These are phyloP conservation scores for Xylariomycetidae sp. DNA, from an alignment of 2,329 filamentous ascomycete species.

Conservation along the genomic window DNA sequence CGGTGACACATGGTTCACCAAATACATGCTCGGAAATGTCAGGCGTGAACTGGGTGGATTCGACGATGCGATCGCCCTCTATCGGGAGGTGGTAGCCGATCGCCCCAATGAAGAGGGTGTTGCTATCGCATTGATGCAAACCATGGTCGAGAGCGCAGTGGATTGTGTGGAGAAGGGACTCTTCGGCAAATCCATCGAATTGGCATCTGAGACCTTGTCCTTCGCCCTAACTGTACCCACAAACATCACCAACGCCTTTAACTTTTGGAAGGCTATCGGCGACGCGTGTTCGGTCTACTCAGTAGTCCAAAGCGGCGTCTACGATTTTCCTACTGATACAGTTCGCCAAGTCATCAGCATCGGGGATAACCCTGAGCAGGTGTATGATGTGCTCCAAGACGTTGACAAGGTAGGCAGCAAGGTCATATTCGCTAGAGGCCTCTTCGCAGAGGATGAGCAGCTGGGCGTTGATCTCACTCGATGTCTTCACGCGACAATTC, in stretches of 20 bases:
- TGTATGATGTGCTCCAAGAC: conserved; percentile 60
- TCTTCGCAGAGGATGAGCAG: conserved; percentile 43
- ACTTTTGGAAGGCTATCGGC: conserved; percentile 89
- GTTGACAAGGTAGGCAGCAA: conserved; percentile 59
- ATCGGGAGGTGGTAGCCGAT: conserved; percentile 65
- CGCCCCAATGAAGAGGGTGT: conserved; percentile 79
- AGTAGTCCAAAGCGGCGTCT: conserved; percentile 64
- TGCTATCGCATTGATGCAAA: conserved; percentile 81
- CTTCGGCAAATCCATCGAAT: conserved; percentile 75
- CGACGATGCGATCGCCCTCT: conserved; percentile 74
- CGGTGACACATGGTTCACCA: conserved; percentile 86
- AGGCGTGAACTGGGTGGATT: conserved; percentile 89
- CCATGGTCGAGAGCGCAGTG: conserved; percentile 76
- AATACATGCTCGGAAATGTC: conserved; percentile 95
- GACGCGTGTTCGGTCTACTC: conserved; percentile 86
- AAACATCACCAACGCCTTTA: conserved; percentile 69
- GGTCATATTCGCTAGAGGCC: conserved; percentile 39
- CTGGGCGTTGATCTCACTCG: conserved; percentile 48
- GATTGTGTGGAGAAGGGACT: conserved; percentile 75
- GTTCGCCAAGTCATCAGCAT: conserved; percentile 56
- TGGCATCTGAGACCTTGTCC: conserved; percentile 64
- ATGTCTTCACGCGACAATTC: conserved; percentile 66
- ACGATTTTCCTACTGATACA: conserved; percentile 55
- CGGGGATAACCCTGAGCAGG: conserved; percentile 44
- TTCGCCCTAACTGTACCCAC: conserved; percentile 60